Evolutionary conservation across 441 rosid species (phyloP), one percentile per base, ranked within the genome.

Genomic region (Sinapis alba): DNA sequence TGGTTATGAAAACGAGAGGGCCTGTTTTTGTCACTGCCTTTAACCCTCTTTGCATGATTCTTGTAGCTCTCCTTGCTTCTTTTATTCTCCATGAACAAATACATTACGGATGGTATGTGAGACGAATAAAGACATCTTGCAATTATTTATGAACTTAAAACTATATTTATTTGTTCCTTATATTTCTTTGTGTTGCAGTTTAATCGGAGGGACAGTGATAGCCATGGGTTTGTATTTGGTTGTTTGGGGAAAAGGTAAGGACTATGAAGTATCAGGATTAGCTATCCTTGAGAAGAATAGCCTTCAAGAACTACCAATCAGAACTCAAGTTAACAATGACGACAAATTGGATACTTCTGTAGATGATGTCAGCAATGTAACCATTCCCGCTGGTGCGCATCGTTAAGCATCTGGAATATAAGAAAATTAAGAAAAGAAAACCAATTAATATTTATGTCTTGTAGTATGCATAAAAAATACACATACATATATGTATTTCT

Each of bases 41-140:
- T 69, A 86, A 86, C 75, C 94, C 97, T 61, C 87, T 93, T 0
- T 86, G 97, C 80, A 90, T 88, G 97, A 81, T 91, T 68, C 83
- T 87, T 64, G 89, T 89, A 2, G 85, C 93, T 32, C 75, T 78
- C 41, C 79, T 93, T 27, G 94, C 87, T 38, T 81, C 86, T 23
- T 30, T 87, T 16, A 76, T 91, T 43, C 84, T 93, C 1, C 81
- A 83, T 6, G 96, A 91, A 83, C 84, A 79, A 24, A 71, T 91
- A 65, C 91, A 85, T 80, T 74, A 88, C 53, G 96, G 96, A 76
- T 81, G 86, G 88, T 80, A 66, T 2, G 62, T 68, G 38, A 63
- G 15, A 38, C 15, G 45, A 15, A 38, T 21, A 7, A 10, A 50
- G 2, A 38, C 19, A 27, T 24, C 18, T 45, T 68, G 16, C n/a